phyloP scores from a whole-genome alignment of 2,329 filamentous ascomycete species.

The Calonectria pseudoreteaudii region DNA sequence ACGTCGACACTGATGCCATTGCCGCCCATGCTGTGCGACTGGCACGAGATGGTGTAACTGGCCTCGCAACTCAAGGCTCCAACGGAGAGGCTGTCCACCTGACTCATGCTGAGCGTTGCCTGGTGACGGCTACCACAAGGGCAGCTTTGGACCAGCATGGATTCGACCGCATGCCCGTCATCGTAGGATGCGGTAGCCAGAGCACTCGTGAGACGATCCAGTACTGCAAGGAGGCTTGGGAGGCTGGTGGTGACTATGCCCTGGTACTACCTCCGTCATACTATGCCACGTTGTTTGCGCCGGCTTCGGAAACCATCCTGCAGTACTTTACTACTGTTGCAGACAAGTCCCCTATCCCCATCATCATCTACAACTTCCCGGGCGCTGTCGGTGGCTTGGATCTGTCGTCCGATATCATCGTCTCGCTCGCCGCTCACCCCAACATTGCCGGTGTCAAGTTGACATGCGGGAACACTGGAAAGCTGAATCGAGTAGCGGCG shows the following conservation, averaged over 20 bases:
- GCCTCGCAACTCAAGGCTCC: constrained; percentile 82
- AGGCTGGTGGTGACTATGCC: constrained; percentile 79
- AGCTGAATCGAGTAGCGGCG: constrained; percentile 72
- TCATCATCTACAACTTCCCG: constrained; percentile 78
- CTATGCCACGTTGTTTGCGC: constrained; percentile 75
- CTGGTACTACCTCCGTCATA: constrained; percentile 82
- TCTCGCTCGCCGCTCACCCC: constrained; percentile 69
- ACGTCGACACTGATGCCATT: constrained; percentile 73
- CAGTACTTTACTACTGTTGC: constrained; percentile 76
- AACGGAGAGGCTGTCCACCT: constrained; percentile 88
- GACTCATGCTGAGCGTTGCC: constrained; percentile 74
- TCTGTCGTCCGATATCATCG: constrained; percentile 71
- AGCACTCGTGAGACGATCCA: constrained; percentile 79
- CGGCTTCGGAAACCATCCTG: constrained; percentile 62
- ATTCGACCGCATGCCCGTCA: constrained; percentile 74
- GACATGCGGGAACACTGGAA: constrained; percentile 78
- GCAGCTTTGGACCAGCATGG: constrained; percentile 74
- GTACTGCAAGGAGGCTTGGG: constrained; percentile 75
- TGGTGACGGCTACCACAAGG: constrained; percentile 77
- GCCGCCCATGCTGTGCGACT: constrained; percentile 74
- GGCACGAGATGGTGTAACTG: constrained; percentile 78
- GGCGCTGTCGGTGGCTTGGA: constrained; percentile 73
- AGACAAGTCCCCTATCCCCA: constrained; percentile 70
- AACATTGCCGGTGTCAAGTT: constrained; percentile 78
- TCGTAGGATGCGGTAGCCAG: constrained; percentile 81